These are phyloP conservation scores for Geranium rotundifolium DNA, from an alignment of 345 rosid genomes.

Conservation along the genomic window DNA sequence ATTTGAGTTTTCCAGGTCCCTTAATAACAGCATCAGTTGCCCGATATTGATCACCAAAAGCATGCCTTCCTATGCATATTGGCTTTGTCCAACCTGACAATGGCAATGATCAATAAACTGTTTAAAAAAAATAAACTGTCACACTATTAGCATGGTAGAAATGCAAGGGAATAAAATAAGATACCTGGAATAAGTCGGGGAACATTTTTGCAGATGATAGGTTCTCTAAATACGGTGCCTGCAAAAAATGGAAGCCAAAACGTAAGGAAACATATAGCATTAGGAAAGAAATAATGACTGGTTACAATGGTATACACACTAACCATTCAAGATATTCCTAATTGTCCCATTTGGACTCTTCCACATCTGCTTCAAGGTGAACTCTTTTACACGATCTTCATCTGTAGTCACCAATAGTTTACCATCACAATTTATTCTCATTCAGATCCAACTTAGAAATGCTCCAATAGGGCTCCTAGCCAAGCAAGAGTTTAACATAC, in stretches of 20 bases:
- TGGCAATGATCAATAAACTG: background rate
- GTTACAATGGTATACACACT: slow-evolving; percentile 7
- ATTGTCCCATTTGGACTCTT: slow-evolving; percentile 95
- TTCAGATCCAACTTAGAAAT: background rate
- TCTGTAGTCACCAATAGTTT: slow-evolving; percentile 32
- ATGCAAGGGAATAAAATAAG: background rate
- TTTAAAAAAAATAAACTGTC: background rate
- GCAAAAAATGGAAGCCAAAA: slow-evolving; percentile 14
- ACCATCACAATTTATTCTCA: background rate
- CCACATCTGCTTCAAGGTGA: slow-evolving; percentile 91
- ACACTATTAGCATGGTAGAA: background rate
- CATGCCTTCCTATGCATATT: slow-evolving; percentile 98
- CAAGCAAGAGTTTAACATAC: too few species aligned
- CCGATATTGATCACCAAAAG: slow-evolving; percentile 94
- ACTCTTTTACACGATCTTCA: slow-evolving; percentile 86
- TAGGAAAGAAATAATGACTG: slow-evolving; percentile 1
- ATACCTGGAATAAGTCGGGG: slow-evolving; percentile 83
- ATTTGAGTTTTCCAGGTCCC: slow-evolving; percentile 87
- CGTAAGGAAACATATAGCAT: slow-evolving; percentile 1
- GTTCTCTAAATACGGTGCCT: slow-evolving; percentile 98
- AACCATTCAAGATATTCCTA: slow-evolving; percentile 90
- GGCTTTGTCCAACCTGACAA: slow-evolving; percentile 86
- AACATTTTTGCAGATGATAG: slow-evolving; percentile 86
- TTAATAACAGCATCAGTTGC: slow-evolving; percentile 88
- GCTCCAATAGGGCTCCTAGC: background rate